Base-by-base conservation (phyloP, 164 flowering plant genomes). In the Hamamelis virginiana region DNA sequence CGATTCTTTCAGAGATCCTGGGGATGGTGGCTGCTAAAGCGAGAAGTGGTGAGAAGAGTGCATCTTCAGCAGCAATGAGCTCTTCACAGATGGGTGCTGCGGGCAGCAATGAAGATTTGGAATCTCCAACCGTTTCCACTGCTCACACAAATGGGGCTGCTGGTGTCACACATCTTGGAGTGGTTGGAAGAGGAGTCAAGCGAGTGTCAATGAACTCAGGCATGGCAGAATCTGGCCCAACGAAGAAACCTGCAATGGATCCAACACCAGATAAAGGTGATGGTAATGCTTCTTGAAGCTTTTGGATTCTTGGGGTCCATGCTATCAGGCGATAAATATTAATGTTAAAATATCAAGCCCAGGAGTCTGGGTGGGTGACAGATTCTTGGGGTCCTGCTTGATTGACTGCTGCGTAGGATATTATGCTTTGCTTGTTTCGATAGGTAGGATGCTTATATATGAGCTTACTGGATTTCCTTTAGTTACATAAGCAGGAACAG, bases 161-260 rank as follows among this genome's bases (percentile, higher is more conserved):
- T 72, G 85, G 70, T 46, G 91, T 96, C 48, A 90, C 92, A 21
- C 86, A 96, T 79, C 91, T 93, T 41, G 98, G 99, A 41, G 94
- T 96, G 26, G 98, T 96, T 10, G 99, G 99, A 66, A 86, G 99
- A 79, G 98, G 99, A 60, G 92, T 88, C 8, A 96, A 96, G 81
- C 87, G 98, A 66, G 93, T 87, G 13, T 41, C 72, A 38, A 76
- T 79, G 77, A 82, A 41, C 75, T 69, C 91, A 8, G 69, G 28
- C 27, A 45, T 27, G 41, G 76, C 60, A 16, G 89, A 86, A 56
- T 75, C 89, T 64, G 78, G 65, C 62, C 64, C 88, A 10, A 18
- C 56, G 12, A 93, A 91, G 79, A 90, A 85, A 76, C 85, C 87
- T 55, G 26, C 86, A 16, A 12, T 68, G 26, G 86, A 77, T 9